Conservation (phyloP, 768 basidiomycete species). For the Rickenella mellea region DNA sequence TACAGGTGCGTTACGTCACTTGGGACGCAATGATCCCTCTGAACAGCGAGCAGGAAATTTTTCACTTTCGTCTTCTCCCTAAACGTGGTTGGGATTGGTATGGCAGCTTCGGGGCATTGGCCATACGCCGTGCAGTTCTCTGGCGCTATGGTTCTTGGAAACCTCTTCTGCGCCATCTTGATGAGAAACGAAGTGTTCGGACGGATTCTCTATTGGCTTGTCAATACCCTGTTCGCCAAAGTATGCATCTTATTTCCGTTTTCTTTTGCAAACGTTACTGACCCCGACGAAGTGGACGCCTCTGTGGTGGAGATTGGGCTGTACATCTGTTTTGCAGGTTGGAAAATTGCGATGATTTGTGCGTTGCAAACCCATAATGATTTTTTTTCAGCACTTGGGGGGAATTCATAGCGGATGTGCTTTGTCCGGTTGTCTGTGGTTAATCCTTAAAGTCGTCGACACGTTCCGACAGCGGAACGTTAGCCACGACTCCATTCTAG, state of each 20-base stretch:
- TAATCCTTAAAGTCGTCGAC: constrained; percentile 51
- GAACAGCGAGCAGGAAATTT: constrained; percentile 47
- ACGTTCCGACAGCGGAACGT: constrained; percentile 40
- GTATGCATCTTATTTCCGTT: constrained; percentile 21
- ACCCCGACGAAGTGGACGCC: constrained; percentile 50
- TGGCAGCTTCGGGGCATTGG: constrained; percentile 59
- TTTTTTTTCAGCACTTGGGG: constrained; percentile 49
- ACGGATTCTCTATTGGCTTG: constrained; percentile 58
- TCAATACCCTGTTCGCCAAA: constrained; percentile 75
- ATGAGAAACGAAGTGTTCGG: constrained; percentile 80
- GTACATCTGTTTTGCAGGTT: constrained; percentile 66
- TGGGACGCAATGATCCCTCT: constrained; percentile 1
- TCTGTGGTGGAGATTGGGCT: constrained; percentile 59
- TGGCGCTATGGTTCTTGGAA: constrained; percentile 67
- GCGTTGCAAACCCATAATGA: not conserved
- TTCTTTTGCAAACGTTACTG: not conserved
- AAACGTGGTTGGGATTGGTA: constrained; percentile 49
- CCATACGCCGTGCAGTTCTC: constrained; percentile 56
- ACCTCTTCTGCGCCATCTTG: constrained; percentile 61
- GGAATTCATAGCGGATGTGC: constrained; percentile 76
- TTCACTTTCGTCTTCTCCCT: constrained; percentile 51
- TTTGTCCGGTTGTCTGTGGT: constrained; percentile 59
- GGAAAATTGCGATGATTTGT: not conserved
- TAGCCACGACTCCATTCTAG: constrained; percentile 47
- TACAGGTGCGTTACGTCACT: constrained; percentile 42